A percentile compares a stretch with the other conserved stretches of the same genome.
phyloP scores from a whole-genome alignment of 75 land plant genomes.

The Larix kaempferi region DNA sequence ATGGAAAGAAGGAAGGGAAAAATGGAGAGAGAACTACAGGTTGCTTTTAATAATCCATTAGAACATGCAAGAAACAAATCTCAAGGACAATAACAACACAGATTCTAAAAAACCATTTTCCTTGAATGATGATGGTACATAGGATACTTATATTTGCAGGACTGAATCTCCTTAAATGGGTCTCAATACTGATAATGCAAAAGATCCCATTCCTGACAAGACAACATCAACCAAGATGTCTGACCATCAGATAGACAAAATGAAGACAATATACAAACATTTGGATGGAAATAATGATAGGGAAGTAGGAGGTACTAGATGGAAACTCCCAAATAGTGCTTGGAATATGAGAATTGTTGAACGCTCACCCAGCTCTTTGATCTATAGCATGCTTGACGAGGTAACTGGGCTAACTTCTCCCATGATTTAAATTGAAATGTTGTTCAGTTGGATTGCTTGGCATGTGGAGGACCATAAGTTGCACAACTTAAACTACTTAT shows the following conservation, averaged over 20 bases:
- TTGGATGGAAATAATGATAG: constrained; percentile 12
- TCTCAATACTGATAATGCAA: constrained; percentile 1
- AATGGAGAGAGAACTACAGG: not conserved
- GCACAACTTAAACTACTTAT: constrained; percentile 87
- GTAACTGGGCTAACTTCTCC: constrained; percentile 98
- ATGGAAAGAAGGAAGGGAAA: constrained; percentile 31
- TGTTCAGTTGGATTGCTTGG: constrained; percentile 99
- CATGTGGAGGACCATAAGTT: constrained; percentile 99
- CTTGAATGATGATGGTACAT: not conserved
- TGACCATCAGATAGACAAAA: not conserved
- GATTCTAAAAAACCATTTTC: not conserved
- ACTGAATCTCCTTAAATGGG: not conserved
- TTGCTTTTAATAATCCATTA: not conserved
- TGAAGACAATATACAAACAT: not conserved
- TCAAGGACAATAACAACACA: constrained; percentile 9
- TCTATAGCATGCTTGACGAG: constrained; percentile 92
- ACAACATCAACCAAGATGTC: constrained; percentile 10
- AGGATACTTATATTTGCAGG: constrained; percentile 1
- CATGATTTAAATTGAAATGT: constrained; percentile 99
- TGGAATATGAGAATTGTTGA: constrained; percentile 94
- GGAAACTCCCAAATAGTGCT: constrained; percentile 83
- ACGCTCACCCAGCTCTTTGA: constrained; percentile 83
- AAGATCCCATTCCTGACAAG: not conserved
- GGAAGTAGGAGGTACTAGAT: constrained; percentile 55
- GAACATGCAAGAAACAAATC: constrained; percentile 4